Evolutionary conservation across 1,284 basidiomycete genomes (phyloP), one percentile per base, ranked within the genome.

Genomic region (Cutaneotrichosporon sp.): DNA sequence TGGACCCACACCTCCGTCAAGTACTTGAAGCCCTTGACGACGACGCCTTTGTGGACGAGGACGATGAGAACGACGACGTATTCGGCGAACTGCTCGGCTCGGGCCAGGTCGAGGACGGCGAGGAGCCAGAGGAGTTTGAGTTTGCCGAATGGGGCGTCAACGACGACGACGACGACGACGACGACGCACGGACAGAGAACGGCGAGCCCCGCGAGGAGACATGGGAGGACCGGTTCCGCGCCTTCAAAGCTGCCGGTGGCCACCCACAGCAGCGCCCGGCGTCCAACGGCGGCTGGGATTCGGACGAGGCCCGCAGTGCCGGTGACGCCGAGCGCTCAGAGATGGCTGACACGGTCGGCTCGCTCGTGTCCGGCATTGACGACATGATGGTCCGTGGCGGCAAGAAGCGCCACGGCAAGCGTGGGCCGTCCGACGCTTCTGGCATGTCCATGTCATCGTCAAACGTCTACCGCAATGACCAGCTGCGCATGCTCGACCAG

Each of bases 361-460:
- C 80, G 2, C 74, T 93, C 7, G 86, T 85, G 12, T 79, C 78
- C 43, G 79, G 86, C 52, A 81, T 84, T n/a, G 64, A 72, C 56
- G 62, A 70, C 72, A 55, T 74, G 66, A 71, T 77, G 60, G 84
- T 90, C 53, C 80, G 85, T 44, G 86, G 90, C 42, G 84, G 84
- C 26, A 87, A 87, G 78, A 80, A 82, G 63, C 79, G 85, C 62
- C 79, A 87, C 63, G 88, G 72, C 40, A 73, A 85, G 68, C 84
- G 84, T 8, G 79, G 83, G 1, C 89, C 87, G 40, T 69, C 66
- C 48, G 85, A 90, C 62, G 89, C 88, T 2, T 90, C 89, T 18
- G 90, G 89, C 12, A 93, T 92, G 78, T 90, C 87, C 69, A 97
- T 99, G 94, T 94, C 87, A 67, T 92, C 89, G 64, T 93, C 90